Evolutionary conservation across 371 early-diverging fungal species (phyloP), one percentile per base, ranked within the genome.

Genomic region (Haplosporangium sp.): DNA sequence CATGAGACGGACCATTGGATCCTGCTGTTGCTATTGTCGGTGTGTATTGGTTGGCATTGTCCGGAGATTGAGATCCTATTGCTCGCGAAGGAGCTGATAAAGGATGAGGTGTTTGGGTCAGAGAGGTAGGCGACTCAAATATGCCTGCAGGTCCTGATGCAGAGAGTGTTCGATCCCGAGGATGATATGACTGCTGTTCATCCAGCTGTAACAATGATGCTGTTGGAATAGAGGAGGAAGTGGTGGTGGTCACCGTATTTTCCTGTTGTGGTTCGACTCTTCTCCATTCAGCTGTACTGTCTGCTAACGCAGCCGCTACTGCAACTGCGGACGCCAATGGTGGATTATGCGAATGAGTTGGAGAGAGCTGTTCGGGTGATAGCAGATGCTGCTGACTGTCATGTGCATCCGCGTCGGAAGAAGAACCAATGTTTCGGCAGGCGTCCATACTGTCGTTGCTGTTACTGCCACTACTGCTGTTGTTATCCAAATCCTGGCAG

Each of bases 251-350:
- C 1, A 13, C 13, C 13, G 45, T 45, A 45, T 45, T 16, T 2
- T 10, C 16, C 45, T 45, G 45, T 4, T 53, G n/a, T n/a, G n/a
- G n/a, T n/a, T n/a, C n/a, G n/a, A n/a, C n/a, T n/a, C n/a, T n/a
- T n/a, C n/a, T n/a, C n/a, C n/a, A n/a, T n/a, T n/a, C n/a, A n/a
- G n/a, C n/a, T n/a, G n/a, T n/a, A n/a, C n/a, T n/a, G n/a, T n/a
- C n/a, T n/a, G 65, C 50, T 14, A 48, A 21, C 36, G 71, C 48
- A n/a, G 61, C 29, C 18, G 60, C 50, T 5, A 55, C 55, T 13
- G 71, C 48, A 12, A 20, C 59, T 21, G 55, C 40, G n/a, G 64
- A 59, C 6, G 23, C 42, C 52, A 61, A 59, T n/a, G 55, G 42
- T n/a, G 66, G 47, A 41, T 64, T 45, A 16, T 64, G 14, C 20